Conservation (phyloP, 805 yeast species). For the Suhomyces tanzawaensis region DNA sequence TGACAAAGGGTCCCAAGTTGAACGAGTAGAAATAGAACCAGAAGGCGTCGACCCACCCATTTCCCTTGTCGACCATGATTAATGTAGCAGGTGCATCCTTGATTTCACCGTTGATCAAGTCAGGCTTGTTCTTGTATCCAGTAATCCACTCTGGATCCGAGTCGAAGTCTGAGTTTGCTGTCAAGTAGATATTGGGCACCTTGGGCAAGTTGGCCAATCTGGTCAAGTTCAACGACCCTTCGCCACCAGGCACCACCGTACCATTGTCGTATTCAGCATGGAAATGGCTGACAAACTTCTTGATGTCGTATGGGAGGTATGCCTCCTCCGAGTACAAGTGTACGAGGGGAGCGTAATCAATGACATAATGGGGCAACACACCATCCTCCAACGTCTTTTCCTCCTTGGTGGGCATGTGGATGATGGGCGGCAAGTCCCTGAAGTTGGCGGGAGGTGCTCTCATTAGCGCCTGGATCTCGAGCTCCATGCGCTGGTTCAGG, state of each 20-base stretch:
- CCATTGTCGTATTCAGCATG: conserved; percentile 54
- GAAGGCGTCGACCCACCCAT: conserved; percentile 91
- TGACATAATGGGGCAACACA: conserved; percentile 60
- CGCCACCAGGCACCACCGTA: conserved; percentile 34
- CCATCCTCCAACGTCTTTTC: conserved; percentile 47
- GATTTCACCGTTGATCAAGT: conserved; percentile 66
- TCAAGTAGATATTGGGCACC: conserved; percentile 50
- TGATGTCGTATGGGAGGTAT: conserved; percentile 81
- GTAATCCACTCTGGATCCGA: conserved; percentile 80
- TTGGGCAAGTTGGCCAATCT: conserved; percentile 30
- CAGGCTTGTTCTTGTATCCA: conserved; percentile 67
- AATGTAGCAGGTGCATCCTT: conserved; percentile 76
- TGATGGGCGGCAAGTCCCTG: conserved; percentile 35
- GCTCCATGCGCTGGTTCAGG: conserved; percentile 16
- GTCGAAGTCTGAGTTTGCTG: conserved; percentile 69
- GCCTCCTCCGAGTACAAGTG: conserved; percentile 85
- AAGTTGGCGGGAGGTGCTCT: conserved; percentile 21
- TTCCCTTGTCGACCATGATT: conserved; percentile 86
- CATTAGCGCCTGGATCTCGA: conserved; percentile 24
- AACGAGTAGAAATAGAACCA: conserved; percentile 97
- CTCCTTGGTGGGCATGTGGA: conserved; percentile 26
- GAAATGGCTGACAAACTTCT: conserved; percentile 65
- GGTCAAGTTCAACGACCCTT: conserved; percentile 28
- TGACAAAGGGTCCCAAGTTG: conserved; percentile 92
- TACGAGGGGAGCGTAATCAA: conserved; percentile 72